Percentiles rank a stretch among this genome's conserved stretches.
phyloP scores from a whole-genome alignment of 306 rosid genomes.

The Dryas drummondii region DNA sequence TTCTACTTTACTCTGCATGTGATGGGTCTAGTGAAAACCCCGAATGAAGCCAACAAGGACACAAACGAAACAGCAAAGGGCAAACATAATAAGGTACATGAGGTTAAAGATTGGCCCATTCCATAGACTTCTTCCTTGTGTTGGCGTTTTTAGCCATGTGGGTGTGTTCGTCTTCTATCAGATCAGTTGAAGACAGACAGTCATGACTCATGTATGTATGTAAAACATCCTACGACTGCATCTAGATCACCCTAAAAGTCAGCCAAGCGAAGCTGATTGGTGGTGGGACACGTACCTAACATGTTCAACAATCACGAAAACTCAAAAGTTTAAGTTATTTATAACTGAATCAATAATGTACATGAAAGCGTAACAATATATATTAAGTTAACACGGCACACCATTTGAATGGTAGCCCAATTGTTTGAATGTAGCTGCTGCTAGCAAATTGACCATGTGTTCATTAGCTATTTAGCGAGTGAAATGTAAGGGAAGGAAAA shows the following conservation, averaged over 20 bases:
- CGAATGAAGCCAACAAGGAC: constrained; percentile 31
- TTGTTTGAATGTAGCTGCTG: neutral
- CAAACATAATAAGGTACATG: constrained; percentile 26
- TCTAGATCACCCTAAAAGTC: neutral
- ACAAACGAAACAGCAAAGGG: constrained; percentile 34
- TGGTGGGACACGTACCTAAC: neutral
- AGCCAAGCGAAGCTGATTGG: neutral
- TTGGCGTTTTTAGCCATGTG: constrained; percentile 53
- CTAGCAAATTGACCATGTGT: neutral
- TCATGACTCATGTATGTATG: constrained; percentile 4
- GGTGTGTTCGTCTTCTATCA: constrained; percentile 38
- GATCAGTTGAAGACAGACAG: constrained; percentile 4
- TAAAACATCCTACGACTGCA: constrained; percentile 16
- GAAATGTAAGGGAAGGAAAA: too few relatives aligned
- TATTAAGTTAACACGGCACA: neutral
- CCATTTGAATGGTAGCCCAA: neutral
- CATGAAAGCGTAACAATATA: too few relatives aligned
- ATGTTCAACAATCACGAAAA: too few relatives aligned
- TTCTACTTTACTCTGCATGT: neutral
- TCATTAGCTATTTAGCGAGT: too few relatives aligned
- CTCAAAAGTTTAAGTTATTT: too few relatives aligned
- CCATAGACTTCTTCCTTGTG: constrained; percentile 16
- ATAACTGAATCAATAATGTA: too few relatives aligned
- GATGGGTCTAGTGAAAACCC: constrained; percentile 14
- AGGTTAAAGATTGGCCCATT: constrained; percentile 45